phyloP scores from a whole-genome alignment of 495 filamentous ascomycete species.

The Mytilinidion resinicola region DNA sequence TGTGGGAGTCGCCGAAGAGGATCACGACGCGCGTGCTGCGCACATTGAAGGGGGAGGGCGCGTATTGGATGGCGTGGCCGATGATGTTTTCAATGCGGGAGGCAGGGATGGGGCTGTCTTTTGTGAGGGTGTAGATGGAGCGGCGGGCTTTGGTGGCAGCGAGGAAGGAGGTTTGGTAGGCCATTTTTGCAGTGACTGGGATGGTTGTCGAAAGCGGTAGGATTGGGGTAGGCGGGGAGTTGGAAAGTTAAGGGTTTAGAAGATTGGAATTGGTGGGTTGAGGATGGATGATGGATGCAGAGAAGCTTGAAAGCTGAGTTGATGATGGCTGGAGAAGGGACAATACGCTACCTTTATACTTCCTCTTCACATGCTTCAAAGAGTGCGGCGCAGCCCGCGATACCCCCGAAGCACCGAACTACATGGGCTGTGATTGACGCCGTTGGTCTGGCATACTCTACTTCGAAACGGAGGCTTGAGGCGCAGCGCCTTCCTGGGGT shows the following conservation, averaged over 20 bases:
- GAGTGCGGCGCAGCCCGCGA: no score
- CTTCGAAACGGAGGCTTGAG: no score
- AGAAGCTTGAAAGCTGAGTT: no score
- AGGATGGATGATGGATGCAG: no score
- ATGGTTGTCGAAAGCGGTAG: background rate
- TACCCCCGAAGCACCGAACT: no score
- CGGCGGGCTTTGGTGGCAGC: constrained; percentile 31
- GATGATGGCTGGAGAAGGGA: no score
- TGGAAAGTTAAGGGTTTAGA: background rate
- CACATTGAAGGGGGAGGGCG: constrained; percentile 35
- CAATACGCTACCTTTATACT: no score
- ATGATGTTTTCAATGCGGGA: constrained; percentile 32
- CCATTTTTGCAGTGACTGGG: constrained; percentile 4
- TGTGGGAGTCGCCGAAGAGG: constrained; percentile 33
- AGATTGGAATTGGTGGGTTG: no score
- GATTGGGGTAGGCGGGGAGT: background rate
- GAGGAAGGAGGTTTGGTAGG: constrained; percentile 25
- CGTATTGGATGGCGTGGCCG: constrained; percentile 23
- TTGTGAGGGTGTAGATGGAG: constrained; percentile 31
- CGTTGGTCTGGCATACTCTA: no score
- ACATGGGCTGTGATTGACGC: no score
- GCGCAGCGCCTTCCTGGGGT: no score
- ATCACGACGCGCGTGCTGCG: constrained; percentile 33
- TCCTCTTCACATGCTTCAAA: no score
- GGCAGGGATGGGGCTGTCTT: constrained; percentile 32